phyloP scores from a whole-genome alignment of 2,329 filamentous ascomycete genomes.

The Tothia fuscella region DNA sequence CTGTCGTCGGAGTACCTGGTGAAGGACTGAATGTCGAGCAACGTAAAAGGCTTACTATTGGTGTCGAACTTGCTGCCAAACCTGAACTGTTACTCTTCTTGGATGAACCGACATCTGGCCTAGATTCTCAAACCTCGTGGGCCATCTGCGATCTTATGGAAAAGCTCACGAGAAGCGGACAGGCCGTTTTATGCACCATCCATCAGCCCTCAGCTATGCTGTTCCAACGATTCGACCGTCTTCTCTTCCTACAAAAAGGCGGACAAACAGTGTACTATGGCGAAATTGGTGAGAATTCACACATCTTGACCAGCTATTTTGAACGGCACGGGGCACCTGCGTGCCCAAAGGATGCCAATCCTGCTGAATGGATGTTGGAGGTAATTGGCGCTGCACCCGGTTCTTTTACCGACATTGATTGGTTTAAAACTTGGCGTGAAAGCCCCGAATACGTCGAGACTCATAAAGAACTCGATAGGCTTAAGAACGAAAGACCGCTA shows the following conservation, averaged over 20 bases:
- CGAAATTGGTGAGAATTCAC: constrained; percentile 60
- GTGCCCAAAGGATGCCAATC: constrained; percentile 60
- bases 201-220: constrained; percentile 95
- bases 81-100: constrained; percentile 82
- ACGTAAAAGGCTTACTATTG: constrained; percentile 73
- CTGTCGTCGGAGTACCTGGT: constrained; percentile 79
- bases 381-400: constrained; percentile 42
- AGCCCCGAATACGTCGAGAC: constrained; percentile 34
- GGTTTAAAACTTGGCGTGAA: constrained; percentile 37
- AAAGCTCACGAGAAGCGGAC: constrained; percentile 78
- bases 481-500: constrained; percentile 28
- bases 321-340: constrained; percentile 55
- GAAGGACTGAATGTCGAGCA: constrained; percentile 66
- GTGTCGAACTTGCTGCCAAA: constrained; percentile 90
- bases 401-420: constrained; percentile 38
- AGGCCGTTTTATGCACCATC: constrained; percentile 93
- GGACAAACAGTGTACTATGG: constrained; percentile 75
- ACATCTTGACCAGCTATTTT: constrained; percentile 61
- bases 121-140: constrained; percentile 90
- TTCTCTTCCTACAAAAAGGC: constrained; percentile 65
- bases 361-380: constrained; percentile 64
- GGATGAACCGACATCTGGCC: constrained; percentile 88
- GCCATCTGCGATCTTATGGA: constrained; percentile 79
- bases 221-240: constrained; percentile 79
- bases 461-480: constrained; percentile 33